Evolutionary conservation across 106 monocot genomes (phyloP), one percentile per base, ranked within the genome.

Genomic region (Dioscorea zingiberensis): DNA sequence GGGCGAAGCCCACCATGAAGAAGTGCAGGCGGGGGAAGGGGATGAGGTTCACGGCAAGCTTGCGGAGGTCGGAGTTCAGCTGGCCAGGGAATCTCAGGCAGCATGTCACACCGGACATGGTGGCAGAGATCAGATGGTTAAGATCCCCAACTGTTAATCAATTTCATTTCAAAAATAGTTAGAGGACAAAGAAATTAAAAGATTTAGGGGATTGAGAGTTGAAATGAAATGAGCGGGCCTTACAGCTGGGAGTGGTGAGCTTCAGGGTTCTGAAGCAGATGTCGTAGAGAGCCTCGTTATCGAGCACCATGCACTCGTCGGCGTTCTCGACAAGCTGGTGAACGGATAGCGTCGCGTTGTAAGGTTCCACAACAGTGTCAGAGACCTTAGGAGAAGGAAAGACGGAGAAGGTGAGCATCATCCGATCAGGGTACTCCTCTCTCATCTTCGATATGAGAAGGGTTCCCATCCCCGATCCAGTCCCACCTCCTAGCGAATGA

Each of bases 1-100:
- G 86, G 49, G 86, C 81, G 25, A 86, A 86, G 21, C 86, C 86
- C 3, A 86, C 86, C 86, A 86, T 81, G 81, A 86, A 86, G 72
- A 81, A 86, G 72, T 86, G 86, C 18, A 86, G 78, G 0, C 85
- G 69, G 1, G 85, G 85, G 80, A 85, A 85, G 3, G 85, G 85
- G 54, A 85, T 81, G 26, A 86, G 72, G 78, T 85, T 85, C 1
- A 85, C 85, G 5, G 85, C 80, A 2, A 85, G 85, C 70, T 85
- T 85, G 0, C 77, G 71, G 44, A 86, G 85, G 63, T 86, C 85
- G 0, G 81, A 86, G 64, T 86, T 86, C 13, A 86, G 85, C 71
- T 86, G 85, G n/a, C 85, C 85, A 0, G 85, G 85, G 75, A 86
- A 86, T 14, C 85, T 47, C 48, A 86, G 74, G 78, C 78, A 78